These are phyloP conservation scores for Exserohilum rostratum DNA, from an alignment of 2,329 filamentous ascomycete genomes.

Conservation along the genomic window DNA sequence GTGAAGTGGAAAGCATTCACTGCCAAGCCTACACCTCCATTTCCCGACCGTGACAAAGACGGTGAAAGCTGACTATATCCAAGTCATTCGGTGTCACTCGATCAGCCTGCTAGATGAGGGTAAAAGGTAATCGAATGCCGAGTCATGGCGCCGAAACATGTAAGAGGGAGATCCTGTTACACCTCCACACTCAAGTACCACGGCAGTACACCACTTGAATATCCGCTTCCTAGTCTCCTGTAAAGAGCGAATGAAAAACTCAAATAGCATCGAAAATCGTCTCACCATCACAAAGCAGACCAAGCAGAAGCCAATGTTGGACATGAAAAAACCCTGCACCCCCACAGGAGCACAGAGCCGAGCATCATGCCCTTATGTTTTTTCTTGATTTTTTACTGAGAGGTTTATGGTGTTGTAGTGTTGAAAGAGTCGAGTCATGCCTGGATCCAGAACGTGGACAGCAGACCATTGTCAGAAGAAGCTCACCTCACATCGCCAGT, in stretches of 20 bases:
- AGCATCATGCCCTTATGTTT: conserved; percentile 46
- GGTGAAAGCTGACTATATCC: background rate
- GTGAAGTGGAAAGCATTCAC: background rate
- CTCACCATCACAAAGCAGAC: conserved; percentile 4
- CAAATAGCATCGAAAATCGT: no score
- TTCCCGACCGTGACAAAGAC: background rate
- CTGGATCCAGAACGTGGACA: conserved; percentile 29
- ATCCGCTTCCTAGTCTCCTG: no score
- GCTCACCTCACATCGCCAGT: conserved; percentile 24
- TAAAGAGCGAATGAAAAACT: background rate
- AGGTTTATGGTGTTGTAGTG: conserved; percentile 25
- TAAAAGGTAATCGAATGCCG: no score
- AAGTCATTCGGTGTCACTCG: no score
- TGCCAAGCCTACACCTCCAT: background rate
- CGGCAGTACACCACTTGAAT: no score
- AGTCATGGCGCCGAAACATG: no score
- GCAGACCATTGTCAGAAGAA: conserved; percentile 27
- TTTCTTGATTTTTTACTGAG: conserved; percentile 33
- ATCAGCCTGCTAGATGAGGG: no score
- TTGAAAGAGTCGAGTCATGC: conserved; percentile 30
- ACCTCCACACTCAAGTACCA: no score
- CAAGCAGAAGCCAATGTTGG: conserved; percentile 15
- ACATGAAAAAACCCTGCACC: conserved; percentile 39
- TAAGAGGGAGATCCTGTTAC: no score
- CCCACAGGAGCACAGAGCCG: conserved; percentile 21